Evolutionary conservation across 352 stramenopile genomes (phyloP), one percentile per base, ranked within the genome.

Genomic region (Phytophthora chlamydospora): DNA sequence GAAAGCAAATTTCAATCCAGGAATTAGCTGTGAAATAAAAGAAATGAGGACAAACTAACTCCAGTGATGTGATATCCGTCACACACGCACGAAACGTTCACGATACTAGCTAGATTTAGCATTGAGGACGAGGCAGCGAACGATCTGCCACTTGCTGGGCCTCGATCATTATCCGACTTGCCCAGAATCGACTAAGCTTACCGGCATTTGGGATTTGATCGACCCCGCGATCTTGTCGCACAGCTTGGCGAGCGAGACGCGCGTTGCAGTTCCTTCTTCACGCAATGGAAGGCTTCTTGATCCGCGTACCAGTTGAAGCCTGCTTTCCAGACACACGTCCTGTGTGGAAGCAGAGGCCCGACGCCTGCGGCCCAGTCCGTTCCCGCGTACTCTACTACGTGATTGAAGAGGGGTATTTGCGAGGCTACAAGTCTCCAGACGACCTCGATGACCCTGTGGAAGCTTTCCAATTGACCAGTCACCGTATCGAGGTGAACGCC

Each of bases 221-320:
- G 24, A 6, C 24, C 34, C n/a, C 9, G 19, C 1, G 9, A 39
- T 41, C 52, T 68, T 68, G 46, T 57, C 51, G 21, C 24, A 13
- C 14, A 16, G 19, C 16, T 35, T 49, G 12, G 34, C 41, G 2
- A 38, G 11, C 17, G 46, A 16, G 16, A 58, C 12, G 29, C 35
- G 27, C 10, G 6, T 40, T 55, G 10, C 43, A 33, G 16, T 43
- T 33, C 42, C 17, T 42, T 9, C 16, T 57, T 31, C 7, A 21
- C 19, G 24, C n/a, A 19, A 91, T 91, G 83, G 83, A 91, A 52
- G 80, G 83, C 35, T 91, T 79, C 62, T 78, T 91, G 64, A 86
- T 91, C 31, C 83, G 80, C 1, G 49, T 91, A 21, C 80, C 83
- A n/a, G 29, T 60, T 54, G 59, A 62, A 56, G 59, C 46, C 8